Evolutionary conservation across 1,139 yeast species (phyloP), one percentile per base, ranked within the genome.

Genomic region (Debaryomycetaceae sp.): DNA sequence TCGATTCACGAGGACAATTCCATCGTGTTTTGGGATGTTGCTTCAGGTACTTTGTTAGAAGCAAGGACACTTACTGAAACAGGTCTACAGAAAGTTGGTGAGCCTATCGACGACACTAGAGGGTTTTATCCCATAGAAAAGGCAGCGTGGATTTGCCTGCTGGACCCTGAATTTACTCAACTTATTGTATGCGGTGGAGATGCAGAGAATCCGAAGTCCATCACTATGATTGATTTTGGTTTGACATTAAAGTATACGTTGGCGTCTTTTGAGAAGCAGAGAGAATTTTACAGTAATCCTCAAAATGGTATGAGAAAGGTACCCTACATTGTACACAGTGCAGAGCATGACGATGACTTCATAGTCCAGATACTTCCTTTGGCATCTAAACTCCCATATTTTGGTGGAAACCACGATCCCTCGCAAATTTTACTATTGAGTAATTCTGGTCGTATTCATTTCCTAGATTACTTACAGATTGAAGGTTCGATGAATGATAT

Each of bases 1-100:
- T 83, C 96, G 0, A 76, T 81, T 1, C 95, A 91, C 56, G 79
- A 67, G 15, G 97, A 91, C 52, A 92, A 91, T 38, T 77, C 95
- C 0, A 55, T 94, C 35, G 96, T 80, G 5, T 92, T 92, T 53
- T 94, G 98, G 97, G 98, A 92, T 60, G 83, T 87, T 0, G 74
- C 79, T 30, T 82, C 83, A 32, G 96, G 94, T 0, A 78, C 78
- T 11, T 63, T 83, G 35, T 67, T 92, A 6, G 83, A 82, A 41
- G 91, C 96, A 0, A 75, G 98, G 50, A 78, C 87, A 1, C 50
- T 86, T 6, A 74, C 77, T 43, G 94, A 86, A 39, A 68, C 79
- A 4, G 76, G 80, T 41, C 76, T 88, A 18, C 82, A 88, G 52
- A 58, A 64, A 19, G 83, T 86, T 38, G 69, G 72, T 0, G 48